Base-by-base conservation (phyloP, 83 land plant species). In the Diphasiastrum complanatum region DNA sequence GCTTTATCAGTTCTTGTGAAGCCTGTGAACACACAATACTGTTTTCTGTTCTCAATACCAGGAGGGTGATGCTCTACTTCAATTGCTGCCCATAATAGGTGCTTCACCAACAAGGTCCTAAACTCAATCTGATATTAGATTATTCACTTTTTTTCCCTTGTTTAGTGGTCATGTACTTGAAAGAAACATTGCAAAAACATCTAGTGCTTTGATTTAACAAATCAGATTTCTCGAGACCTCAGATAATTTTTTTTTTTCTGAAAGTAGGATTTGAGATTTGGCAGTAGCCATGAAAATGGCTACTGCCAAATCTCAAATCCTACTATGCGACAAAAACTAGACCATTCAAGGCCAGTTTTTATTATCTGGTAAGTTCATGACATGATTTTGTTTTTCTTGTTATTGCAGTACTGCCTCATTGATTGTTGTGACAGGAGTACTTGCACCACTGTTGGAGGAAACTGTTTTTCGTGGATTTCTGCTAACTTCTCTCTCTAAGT, bases 381-480 rank as follows among this genome's bases (percentile, higher is more conserved):
- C 5, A 1, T 28, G 62, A 23, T 33, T 62, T 33, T 30, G 31
- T 1, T 33, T 60, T 22, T 14, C 40, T 43, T 58, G 34, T 46
- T 4, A 38, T 57, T 40, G 66, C 68, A 93, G 99, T 66, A 93
- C 99, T 40, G 84, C 80, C 3, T 78, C 80, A 52, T 63, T 93
- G 60, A 60, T 93, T 33, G 91, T 79, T 49, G 82, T 93, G 16
- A 89, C 99, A 14, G 99, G 96, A 33, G 74, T 85, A 51, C 65
- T 93, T 67, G 99, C 96, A 1, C 99, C 99, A 37, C 26, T 85
- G 52, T 84, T 85, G 47, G 99, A 93, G 65, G 99, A 93, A 67
- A 89, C 88, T 36, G 75, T 89, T 5, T 93, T 93, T 45, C 83
- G 99, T 49, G 99, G 99, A 2, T 93, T 79, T 65, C 67, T 93